phyloP scores from a whole-genome alignment of 495 filamentous ascomycete species.

The Annulohypoxylon nitens region DNA sequence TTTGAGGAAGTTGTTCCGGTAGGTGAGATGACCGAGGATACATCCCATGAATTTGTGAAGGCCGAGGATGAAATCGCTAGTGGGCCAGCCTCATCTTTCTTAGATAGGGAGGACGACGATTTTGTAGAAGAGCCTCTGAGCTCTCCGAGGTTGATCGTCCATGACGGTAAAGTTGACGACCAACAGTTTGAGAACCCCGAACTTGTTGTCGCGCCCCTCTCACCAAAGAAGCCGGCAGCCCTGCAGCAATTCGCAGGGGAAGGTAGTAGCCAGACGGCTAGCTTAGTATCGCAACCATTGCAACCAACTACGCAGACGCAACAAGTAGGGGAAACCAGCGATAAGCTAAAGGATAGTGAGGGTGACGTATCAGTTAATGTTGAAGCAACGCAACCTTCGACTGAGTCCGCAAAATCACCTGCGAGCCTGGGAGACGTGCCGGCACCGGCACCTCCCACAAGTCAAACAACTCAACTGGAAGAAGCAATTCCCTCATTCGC shows the following conservation, averaged over 20 bases:
- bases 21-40: constrained; percentile 75
- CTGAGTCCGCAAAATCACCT: background rate
- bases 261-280: background rate
- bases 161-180: constrained; percentile 55
- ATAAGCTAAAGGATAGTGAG: background rate
- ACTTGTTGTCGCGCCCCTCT: constrained; percentile 63
- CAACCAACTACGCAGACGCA: background rate
- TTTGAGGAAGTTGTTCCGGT: constrained; percentile 90
- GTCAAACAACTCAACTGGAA: background rate
- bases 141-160: constrained; percentile 65
- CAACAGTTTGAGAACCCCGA: constrained; percentile 59
- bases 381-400: background rate
- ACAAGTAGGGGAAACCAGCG: background rate
- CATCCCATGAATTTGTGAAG: constrained; percentile 62
- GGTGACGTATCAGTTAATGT: background rate
- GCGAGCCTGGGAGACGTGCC: background rate
- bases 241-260: constrained; percentile 6
- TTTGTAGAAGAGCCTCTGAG: constrained; percentile 79
- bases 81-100: constrained; percentile 54
- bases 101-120: constrained; percentile 72
- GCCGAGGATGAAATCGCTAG: constrained; percentile 62
- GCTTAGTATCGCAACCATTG: constrained; percentile 6
- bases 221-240: constrained; percentile 58
- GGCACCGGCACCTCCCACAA: background rate
- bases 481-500: background rate